These are phyloP conservation scores for Astrothelium macrocarpum DNA, from an alignment of 495 filamentous ascomycete species.

Conservation along the genomic window DNA sequence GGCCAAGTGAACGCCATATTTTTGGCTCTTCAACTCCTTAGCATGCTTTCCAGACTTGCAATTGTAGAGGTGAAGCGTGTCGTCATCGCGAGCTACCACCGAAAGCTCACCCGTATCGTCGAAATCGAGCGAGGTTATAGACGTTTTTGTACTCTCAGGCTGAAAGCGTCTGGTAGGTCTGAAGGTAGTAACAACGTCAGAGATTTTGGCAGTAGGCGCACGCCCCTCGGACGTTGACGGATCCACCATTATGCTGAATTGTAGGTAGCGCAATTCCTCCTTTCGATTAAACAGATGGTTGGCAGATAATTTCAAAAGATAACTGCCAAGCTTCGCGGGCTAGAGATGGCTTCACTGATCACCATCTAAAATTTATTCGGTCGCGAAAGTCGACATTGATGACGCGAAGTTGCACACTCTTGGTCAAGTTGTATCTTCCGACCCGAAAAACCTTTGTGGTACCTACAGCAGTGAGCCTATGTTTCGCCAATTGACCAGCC, in stretches of 20 bases:
- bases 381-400: too few relatives aligned
- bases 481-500: too few relatives aligned
- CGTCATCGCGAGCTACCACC: constrained; percentile 79
- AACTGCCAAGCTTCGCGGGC: too few relatives aligned
- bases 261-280: too few relatives aligned
- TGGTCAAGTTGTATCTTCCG: too few relatives aligned
- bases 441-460: too few relatives aligned
- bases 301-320: too few relatives aligned
- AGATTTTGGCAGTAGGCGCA: constrained; percentile 26
- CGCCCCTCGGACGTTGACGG: background rate
- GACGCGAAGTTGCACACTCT: too few relatives aligned
- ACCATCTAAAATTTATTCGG: too few relatives aligned
- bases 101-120: constrained; percentile 87
- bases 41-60: constrained; percentile 77
- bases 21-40: constrained; percentile 78
- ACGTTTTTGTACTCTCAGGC: constrained; percentile 40
- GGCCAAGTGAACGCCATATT: constrained; percentile 89
- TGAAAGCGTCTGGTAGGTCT: constrained; percentile 32
- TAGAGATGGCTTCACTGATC: too few relatives aligned
- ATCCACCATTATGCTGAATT: background rate
- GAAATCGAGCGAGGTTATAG: constrained; percentile 77
- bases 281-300: too few relatives aligned
- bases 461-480: too few relatives aligned
- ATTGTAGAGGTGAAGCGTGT: constrained; percentile 90
- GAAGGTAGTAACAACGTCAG: constrained; percentile 30